A percentile compares a stretch with the other conserved stretches of the same genome.
These are phyloP conservation scores for Coelastrella sp. DNA, from an alignment of 139 green algal species.

Conservation along the genomic window DNA sequence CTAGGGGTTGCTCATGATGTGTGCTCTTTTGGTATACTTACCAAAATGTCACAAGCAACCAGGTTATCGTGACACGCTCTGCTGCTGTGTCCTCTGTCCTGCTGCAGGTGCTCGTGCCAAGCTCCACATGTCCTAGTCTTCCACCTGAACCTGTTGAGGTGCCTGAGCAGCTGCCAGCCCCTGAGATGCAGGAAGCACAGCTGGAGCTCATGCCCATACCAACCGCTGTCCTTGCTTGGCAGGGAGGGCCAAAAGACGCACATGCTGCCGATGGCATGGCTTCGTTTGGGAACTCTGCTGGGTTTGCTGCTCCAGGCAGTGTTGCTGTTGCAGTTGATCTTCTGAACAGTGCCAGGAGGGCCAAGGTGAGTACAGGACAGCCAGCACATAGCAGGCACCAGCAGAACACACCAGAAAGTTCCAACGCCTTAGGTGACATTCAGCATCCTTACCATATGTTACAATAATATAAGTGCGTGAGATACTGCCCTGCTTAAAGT, in stretches of 20 bases:
- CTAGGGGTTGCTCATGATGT: no score
- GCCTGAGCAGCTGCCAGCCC: not conserved
- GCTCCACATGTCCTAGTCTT: conserved; percentile 1
- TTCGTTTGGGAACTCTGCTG: not conserved
- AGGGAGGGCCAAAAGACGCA: not conserved
- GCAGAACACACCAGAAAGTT: no score
- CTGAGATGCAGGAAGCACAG: conserved; percentile 15
- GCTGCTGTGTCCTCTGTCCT: not conserved
- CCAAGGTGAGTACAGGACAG: no score
- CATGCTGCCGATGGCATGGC: not conserved
- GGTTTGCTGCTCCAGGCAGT: not conserved
- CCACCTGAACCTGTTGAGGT: conserved; percentile 1
- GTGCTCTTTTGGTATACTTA: no score
- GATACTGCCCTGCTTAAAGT: no score
- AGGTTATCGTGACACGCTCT: no score
- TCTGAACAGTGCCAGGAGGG: no score
- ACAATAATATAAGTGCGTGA: no score
- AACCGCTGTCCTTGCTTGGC: not conserved
- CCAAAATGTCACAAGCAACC: no score
- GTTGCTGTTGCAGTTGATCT: not conserved
- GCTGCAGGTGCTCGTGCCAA: conserved; percentile 8
- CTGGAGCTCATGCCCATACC: conserved; percentile 36
- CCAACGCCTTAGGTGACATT: no score
- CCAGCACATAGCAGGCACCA: no score
- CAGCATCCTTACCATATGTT: no score